These are phyloP conservation scores for Pythium biforme DNA, from an alignment of 352 stramenopile species.

Conservation along the genomic window DNA sequence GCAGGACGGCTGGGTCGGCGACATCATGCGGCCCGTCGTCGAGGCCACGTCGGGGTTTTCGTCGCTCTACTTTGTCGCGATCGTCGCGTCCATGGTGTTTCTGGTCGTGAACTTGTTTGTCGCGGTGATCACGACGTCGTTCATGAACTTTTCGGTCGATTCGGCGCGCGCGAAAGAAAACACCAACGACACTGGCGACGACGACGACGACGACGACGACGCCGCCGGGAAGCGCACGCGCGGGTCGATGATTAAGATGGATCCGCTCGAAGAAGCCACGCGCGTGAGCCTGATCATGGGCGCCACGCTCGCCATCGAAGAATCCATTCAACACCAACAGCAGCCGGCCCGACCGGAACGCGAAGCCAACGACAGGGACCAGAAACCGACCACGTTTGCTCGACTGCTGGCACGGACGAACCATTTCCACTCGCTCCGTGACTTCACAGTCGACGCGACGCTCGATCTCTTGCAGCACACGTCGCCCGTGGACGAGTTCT, in stretches of 20 bases:
- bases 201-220: conserved; percentile 27
- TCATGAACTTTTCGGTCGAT: conserved; percentile 80
- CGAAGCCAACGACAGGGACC: neutral
- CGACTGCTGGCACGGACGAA: conserved; percentile 37
- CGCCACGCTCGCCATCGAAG: conserved; percentile 71
- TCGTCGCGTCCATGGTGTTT: conserved; percentile 77
- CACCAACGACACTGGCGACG: conserved; percentile 12
- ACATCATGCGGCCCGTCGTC: conserved; percentile 80
- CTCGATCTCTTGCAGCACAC: conserved; percentile 59
- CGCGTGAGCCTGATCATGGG: conserved; percentile 84
- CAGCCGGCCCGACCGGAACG: neutral
- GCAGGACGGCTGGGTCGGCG: conserved; percentile 71
- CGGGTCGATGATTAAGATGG: conserved; percentile 47
- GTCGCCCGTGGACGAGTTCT: conserved; percentile 31
- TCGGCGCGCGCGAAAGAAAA: conserved; percentile 4
- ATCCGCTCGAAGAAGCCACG: conserved; percentile 57
- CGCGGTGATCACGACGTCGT: conserved; percentile 79
- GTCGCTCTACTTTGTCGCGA: conserved; percentile 65
- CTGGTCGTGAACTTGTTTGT: conserved; percentile 84
- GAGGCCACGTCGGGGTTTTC: conserved; percentile 56
- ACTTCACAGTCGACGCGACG: conserved; percentile 63
- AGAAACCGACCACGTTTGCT: conserved; percentile 6
- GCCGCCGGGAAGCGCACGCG: conserved; percentile 13
- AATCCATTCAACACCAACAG: conserved; percentile 34
- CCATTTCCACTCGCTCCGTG: conserved; percentile 50